Evolutionary conservation across 2,329 filamentous ascomycete species (phyloP).

Genomic region (Blastomyces gilchristii): DNA sequence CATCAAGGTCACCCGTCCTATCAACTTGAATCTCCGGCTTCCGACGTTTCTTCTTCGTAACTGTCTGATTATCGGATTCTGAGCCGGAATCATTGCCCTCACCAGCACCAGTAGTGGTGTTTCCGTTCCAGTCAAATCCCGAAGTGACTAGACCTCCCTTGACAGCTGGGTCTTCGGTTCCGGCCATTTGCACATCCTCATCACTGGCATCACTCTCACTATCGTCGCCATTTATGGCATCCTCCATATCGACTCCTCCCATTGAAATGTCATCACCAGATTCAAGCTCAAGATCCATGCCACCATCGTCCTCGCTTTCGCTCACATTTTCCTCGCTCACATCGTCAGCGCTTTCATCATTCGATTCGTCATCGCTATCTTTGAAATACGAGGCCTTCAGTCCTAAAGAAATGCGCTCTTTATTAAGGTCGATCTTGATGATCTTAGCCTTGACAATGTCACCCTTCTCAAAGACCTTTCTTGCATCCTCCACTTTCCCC

Average conservation of each 20-base stretch:
- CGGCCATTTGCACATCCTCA: slow-evolving; percentile 37
- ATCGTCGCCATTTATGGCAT: slow-evolving; percentile 26
- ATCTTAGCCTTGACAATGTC: slow-evolving; percentile 90
- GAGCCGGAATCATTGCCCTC: slow-evolving; percentile 28
- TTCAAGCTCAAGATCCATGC: slow-evolving; percentile 25
- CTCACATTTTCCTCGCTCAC: slow-evolving; percentile 39
- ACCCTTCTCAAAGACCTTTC: slow-evolving; percentile 78
- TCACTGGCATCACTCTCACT: slow-evolving; percentile 43
- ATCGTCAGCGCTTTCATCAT: slow-evolving; percentile 28
- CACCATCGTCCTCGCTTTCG: slow-evolving; percentile 27
- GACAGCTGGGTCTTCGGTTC: slow-evolving; percentile 18
- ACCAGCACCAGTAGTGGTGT: slow-evolving; percentile 41
- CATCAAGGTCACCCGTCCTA: slow-evolving; percentile 82
- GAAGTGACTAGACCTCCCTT: slow-evolving; percentile 55
- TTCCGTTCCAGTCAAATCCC: slow-evolving; percentile 81
- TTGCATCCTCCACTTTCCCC: slow-evolving; percentile 68
- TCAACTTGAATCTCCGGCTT: slow-evolving; percentile 75
- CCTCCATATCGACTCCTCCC: slow-evolving; percentile 38
- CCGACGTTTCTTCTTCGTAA: slow-evolving; percentile 57
- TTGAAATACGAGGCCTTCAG: slow-evolving; percentile 88
- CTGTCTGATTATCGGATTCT: slow-evolving; percentile 42
- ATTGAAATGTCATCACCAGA: slow-evolving; percentile 30
- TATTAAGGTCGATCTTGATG: slow-evolving; percentile 62
- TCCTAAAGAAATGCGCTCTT: slow-evolving; percentile 75
- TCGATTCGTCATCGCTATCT: slow-evolving; percentile 44